Evolutionary conservation across 345 rosid species (phyloP), one percentile per base, ranked within the genome.

Genomic region (Noccaea caerulescens): DNA sequence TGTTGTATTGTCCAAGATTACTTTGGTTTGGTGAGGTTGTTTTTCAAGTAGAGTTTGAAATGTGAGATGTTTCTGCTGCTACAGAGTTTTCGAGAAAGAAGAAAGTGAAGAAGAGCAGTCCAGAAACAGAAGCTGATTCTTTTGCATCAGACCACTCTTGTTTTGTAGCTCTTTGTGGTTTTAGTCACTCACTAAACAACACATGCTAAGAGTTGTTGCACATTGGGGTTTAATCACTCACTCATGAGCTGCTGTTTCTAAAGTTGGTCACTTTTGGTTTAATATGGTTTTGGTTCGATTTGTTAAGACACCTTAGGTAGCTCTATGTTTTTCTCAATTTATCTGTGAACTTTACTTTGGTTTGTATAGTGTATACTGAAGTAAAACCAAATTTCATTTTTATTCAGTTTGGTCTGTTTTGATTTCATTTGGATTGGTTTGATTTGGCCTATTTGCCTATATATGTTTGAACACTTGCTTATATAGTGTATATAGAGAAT

Each of bases 161-260:
- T 12, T 43, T 34, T 57, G 64, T 57, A 4, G 54, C 56, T 11
- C 27, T n/a, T n/a, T n/a, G n/a, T n/a, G n/a, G n/a, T n/a, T n/a
- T n/a, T n/a, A 10, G 4, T 50, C 54, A 50, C 6, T 50, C 54
- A 50, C 39, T 55, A n/a, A 8, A 55, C 16, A 27, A 52, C 1
- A 9, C 11, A 4, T 10, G 11, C 6, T 25, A 52, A 27, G 4
- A 52, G 9, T 32, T 25, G 12, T 65, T n/a, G 23, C 46, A 8
- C 3, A 47, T 9, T 64, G 18, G 38, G 6, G 3, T 65, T 34
- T 46, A 34, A 16, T 34, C 51, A 25, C 23, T 42, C 20, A 39
- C 38, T 60, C 14, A 10, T 8, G n/a, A 36, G 20, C 1, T 47
- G 18, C 0, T 47, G 18, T 32, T 10, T 45, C 42, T 63, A 9